Base-by-base conservation (phyloP, 2,329 filamentous ascomycete genomes). In the Phialophora chinensis region DNA sequence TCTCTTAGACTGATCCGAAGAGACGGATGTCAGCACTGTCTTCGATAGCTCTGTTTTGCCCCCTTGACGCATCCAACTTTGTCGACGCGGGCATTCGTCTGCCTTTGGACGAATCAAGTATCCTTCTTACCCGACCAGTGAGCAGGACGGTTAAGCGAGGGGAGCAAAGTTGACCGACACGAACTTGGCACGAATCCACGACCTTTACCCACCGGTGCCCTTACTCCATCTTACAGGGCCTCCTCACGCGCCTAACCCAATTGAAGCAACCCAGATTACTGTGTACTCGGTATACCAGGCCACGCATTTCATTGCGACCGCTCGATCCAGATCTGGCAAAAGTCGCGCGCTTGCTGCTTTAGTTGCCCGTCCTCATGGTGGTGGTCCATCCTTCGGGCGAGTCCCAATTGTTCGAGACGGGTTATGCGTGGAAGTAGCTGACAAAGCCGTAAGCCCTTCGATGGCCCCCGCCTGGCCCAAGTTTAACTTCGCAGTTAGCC, bases 11-110 rank as follows among this genome's bases (percentile, higher is more conserved):
- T 33, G 59, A 53, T 29, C 49, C 49, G 49, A 61, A 53, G 58
- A 53, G 38, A 29, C 56, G 62, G 62, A 49, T 55, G 62, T 65
- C 62, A 65, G 62, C 62, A 65, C 62, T 65, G 62, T 65, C 55
- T 54, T 65, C 62, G 56, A 65, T 65, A 60, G 62, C 62, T 60
- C 50, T 60, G 55, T 60, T 65, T 65, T 60, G 62, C 55, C 42
- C 55, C 55, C 62, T 52, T 33, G 52, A 62, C 59, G n/a, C 49
- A 52, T 17, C 23, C 52, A 54, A 31, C 29, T n/a, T 54, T n/a
- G 6, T 14, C 29, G 25, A 55, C 52, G 14, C 52, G 20, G 14
- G 17, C 38, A 33, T 20, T n/a, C 52, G 27, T 17, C 27, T 49
- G 23, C 12, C 25, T 33, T 23, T 23, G 47, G 17, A 27, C 57